phyloP scores from a whole-genome alignment of 768 basidiomycete genomes.

The Galerina sulciceps region DNA sequence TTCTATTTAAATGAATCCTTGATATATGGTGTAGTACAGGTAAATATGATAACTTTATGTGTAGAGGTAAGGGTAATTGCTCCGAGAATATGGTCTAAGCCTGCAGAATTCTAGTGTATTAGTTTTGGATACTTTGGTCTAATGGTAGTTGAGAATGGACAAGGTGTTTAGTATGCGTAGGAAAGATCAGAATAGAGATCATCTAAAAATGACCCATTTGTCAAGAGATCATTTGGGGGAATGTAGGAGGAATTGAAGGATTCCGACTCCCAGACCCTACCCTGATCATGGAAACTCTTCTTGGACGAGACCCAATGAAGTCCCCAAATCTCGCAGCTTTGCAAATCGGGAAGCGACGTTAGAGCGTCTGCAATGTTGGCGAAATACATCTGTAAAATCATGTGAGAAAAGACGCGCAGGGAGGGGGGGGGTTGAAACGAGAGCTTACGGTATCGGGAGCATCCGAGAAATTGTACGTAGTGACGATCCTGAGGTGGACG shows the following conservation, averaged over 20 bases:
- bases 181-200: slow-evolving; percentile 33
- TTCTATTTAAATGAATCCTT: too few relatives aligned
- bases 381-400: slow-evolving; percentile 58
- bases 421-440: slow-evolving; percentile 14
- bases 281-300: slow-evolving; percentile 44
- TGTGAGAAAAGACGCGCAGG: slow-evolving; percentile 21
- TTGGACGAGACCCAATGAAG: slow-evolving; percentile 74
- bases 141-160: slow-evolving; percentile 7
- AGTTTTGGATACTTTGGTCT: slow-evolving; percentile 13
- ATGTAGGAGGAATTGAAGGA: slow-evolving; percentile 36
- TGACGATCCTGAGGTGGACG: slow-evolving; percentile 69
- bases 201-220: slow-evolving; percentile 35
- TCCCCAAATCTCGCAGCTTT: slow-evolving; percentile 74
- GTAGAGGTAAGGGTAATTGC: too few relatives aligned
- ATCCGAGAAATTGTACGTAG: slow-evolving; percentile 53
- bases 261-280: slow-evolving; percentile 58
- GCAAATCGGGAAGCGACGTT: slow-evolving; percentile 61
- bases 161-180: slow-evolving; percentile 32
- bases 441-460: slow-evolving; percentile 55
- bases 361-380: slow-evolving; percentile 61
- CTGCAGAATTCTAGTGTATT: background rate
- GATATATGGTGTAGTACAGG: background rate
- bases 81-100: background rate
- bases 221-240: slow-evolving; percentile 24
- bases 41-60: slow-evolving; percentile 16